These are phyloP conservation scores for Aureobasidium sp. DNA, from an alignment of 2,329 filamentous ascomycete species.

Conservation along the genomic window DNA sequence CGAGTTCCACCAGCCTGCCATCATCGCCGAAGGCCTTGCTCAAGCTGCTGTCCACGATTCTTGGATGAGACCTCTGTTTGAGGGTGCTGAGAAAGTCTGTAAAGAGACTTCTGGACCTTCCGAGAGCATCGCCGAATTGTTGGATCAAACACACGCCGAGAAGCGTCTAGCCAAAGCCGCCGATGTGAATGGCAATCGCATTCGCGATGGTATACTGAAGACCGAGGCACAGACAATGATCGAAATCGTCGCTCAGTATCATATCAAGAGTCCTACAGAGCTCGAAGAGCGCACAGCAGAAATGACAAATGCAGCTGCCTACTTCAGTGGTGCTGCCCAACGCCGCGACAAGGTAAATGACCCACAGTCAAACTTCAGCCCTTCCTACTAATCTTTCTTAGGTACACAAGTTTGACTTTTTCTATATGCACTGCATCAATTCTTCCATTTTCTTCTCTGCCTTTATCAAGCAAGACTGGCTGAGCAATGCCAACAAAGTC, in stretches of 20 bases:
- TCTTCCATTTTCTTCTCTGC: slow-evolving; percentile 62
- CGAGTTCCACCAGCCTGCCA: slow-evolving; percentile 72
- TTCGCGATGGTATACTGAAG: slow-evolving; percentile 59
- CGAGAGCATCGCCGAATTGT: slow-evolving; percentile 48
- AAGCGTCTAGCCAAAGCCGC: slow-evolving; percentile 48
- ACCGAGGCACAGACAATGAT: slow-evolving; percentile 57
- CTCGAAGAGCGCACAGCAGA: slow-evolving; percentile 51
- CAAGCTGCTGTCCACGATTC: slow-evolving; percentile 63
- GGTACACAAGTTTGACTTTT: slow-evolving; percentile 66
- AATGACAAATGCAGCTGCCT: slow-evolving; percentile 61
- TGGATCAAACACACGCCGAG: slow-evolving; percentile 51
- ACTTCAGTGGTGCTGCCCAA: slow-evolving; percentile 55
- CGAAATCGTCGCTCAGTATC: slow-evolving; percentile 48
- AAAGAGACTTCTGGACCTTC: slow-evolving; percentile 19
- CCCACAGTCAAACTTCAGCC: too few relatives aligned
- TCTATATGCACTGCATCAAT: slow-evolving; percentile 63
- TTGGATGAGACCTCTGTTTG: slow-evolving; percentile 48
- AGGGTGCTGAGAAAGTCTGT: slow-evolving; percentile 42
- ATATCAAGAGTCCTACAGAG: slow-evolving; percentile 43
- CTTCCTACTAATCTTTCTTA: too few relatives aligned
- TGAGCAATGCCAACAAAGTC: slow-evolving; percentile 52
- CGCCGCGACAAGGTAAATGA: slow-evolving; percentile 51
- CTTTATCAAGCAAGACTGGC: slow-evolving; percentile 54
- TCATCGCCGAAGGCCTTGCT: slow-evolving; percentile 72
- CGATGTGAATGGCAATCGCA: slow-evolving; percentile 52